Conservation (phyloP, 805 yeast genomes). For the Zygosaccharomyces pseudorouxii region DNA sequence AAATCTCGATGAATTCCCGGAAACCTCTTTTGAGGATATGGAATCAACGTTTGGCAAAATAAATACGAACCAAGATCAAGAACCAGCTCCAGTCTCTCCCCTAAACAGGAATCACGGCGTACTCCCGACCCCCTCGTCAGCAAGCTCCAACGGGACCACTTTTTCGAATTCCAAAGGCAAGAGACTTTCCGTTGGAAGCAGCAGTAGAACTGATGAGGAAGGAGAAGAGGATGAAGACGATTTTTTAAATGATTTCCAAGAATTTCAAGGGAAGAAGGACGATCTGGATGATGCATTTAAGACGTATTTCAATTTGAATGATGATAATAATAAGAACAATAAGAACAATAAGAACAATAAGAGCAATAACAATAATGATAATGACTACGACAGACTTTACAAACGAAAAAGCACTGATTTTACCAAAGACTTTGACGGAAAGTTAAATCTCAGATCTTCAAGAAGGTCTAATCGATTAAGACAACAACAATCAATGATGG, state of each 20-base stretch:
- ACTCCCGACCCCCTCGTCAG: slow-evolving; percentile 24
- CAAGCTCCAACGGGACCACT: slow-evolving; percentile 31
- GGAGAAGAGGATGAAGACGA: slow-evolving; percentile 24
- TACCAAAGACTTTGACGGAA: slow-evolving; percentile 16
- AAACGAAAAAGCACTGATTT: slow-evolving; percentile 8
- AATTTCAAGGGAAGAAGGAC: slow-evolving; percentile 26
- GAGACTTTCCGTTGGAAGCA: slow-evolving; percentile 15
- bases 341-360: background rate
- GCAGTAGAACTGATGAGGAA: slow-evolving; percentile 17
- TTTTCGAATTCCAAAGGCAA: slow-evolving; percentile 22
- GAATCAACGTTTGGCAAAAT: slow-evolving; percentile 26
- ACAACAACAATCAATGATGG: slow-evolving; percentile 34
- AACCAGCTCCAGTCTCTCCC: slow-evolving; percentile 10
- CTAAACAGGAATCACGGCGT: slow-evolving; percentile 7
- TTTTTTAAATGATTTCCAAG: slow-evolving; percentile 29
- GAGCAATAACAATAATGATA: background rate
- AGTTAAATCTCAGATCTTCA: slow-evolving; percentile 10
- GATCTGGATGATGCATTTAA: slow-evolving; percentile 27
- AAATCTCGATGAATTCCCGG: slow-evolving; percentile 21
- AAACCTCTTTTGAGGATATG: slow-evolving; percentile 33
- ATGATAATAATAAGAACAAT: slow-evolving; percentile 1
- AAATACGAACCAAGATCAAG: background rate
- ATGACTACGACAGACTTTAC: background rate
- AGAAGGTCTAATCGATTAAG: slow-evolving; percentile 14
- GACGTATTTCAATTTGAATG: slow-evolving; percentile 16